phyloP scores from a whole-genome alignment of 2,329 filamentous ascomycete species.

The Trichoderma endophyticum region DNA sequence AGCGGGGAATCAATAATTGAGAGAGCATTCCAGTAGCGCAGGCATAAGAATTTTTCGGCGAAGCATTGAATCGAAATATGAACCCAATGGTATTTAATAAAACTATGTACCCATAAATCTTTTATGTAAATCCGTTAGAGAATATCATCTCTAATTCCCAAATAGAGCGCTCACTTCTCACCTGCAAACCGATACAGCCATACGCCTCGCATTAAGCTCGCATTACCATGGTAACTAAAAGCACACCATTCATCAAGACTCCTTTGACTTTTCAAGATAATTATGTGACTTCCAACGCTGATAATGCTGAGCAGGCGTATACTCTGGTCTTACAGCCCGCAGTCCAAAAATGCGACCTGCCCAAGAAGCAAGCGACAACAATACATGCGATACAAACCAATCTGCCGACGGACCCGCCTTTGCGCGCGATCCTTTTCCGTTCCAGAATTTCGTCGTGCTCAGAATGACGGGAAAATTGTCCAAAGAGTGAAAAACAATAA shows the following conservation, averaged over 20 bases:
- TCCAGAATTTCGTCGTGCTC: conserved; percentile 11
- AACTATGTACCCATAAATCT: background rate
- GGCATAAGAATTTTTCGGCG: background rate
- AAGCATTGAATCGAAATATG: background rate
- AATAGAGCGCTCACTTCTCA: background rate
- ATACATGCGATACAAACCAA: conserved; percentile 17
- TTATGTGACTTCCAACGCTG: conserved; percentile 1
- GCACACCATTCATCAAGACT: background rate
- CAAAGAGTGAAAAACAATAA: conserved; percentile 28
- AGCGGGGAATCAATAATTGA: background rate
- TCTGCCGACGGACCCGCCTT: conserved; percentile 6
- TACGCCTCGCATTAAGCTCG: background rate
- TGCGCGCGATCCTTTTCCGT: conserved; percentile 1
- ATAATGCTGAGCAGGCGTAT: conserved; percentile 17
- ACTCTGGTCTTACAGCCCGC: conserved; percentile 15
- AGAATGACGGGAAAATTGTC: conserved; percentile 33
- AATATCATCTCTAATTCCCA: background rate
- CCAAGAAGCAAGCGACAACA: conserved; percentile 16
- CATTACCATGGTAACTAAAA: background rate
- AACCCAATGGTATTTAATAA: background rate
- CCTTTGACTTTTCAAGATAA: background rate
- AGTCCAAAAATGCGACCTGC: conserved; percentile 17
- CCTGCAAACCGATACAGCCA: background rate
- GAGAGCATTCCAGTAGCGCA: background rate
- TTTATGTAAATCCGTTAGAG: background rate